Percentiles rank a stretch among this genome's conserved stretches.
phyloP scores from a whole-genome alignment of 2,329 filamentous ascomycete species.

The Sclerotinia nivalis region DNA sequence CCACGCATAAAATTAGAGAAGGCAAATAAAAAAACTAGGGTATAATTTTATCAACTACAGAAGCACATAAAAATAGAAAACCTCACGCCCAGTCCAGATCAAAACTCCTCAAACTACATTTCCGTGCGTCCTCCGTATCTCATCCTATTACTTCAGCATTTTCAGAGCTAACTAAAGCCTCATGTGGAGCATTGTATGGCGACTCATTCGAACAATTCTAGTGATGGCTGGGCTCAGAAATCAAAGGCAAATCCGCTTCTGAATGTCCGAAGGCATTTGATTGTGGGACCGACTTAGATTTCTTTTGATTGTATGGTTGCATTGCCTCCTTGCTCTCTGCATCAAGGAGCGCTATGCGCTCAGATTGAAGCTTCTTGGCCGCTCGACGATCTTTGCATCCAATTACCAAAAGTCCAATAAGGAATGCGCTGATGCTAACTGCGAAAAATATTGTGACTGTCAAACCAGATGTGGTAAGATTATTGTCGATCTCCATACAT shows the following conservation, averaged over 20 bases:
- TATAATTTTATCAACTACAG: conserved; percentile 4
- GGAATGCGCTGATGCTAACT: conserved; percentile 4
- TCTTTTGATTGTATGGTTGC: neutral
- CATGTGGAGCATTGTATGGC: neutral
- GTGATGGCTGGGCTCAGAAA: neutral
- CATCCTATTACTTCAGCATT: neutral
- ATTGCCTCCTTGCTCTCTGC: conserved; percentile 14
- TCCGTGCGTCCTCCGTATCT: neutral
- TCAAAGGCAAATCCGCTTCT: conserved; percentile 1
- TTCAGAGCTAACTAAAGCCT: neutral
- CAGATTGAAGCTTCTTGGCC: neutral
- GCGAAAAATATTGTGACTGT: conserved; percentile 20
- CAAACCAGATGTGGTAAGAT: conserved; percentile 17
- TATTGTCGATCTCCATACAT: conserved; percentile 8
- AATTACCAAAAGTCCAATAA: conserved; percentile 19
- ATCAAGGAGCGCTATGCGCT: conserved; percentile 10
- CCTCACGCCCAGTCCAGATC: neutral
- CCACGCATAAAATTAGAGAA: neutral
- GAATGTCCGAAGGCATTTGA: conserved; percentile 1
- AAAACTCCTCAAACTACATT: neutral
- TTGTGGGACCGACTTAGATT: neutral
- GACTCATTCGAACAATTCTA: neutral
- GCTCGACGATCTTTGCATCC: conserved; percentile 3
- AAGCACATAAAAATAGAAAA: neutral
- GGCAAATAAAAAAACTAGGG: neutral